Conservation (phyloP, 2,329 filamentous ascomycete species). For the Neocatenulostroma microsporum region DNA sequence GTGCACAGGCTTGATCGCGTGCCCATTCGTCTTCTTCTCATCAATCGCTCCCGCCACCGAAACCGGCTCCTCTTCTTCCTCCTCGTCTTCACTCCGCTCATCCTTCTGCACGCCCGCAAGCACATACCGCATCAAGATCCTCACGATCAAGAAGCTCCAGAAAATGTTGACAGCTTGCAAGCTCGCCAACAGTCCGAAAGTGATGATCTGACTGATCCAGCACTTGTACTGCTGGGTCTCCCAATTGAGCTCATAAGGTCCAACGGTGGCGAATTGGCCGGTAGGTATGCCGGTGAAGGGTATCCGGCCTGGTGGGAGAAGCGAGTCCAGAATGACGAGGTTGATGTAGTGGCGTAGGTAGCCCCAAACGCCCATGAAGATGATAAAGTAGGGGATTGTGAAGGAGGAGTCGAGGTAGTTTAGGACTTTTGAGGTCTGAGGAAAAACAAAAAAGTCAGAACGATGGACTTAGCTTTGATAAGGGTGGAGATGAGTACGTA, state of each 20-base stretch:
- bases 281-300: slow-evolving; percentile 6
- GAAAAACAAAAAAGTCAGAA: slow-evolving; percentile 3
- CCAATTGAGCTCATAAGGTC: slow-evolving; percentile 70
- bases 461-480: background rate
- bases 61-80: slow-evolving; percentile 37
- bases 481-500: slow-evolving; percentile 45
- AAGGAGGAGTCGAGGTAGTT: slow-evolving; percentile 79
- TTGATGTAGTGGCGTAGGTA: slow-evolving; percentile 86
- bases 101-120: slow-evolving; percentile 55
- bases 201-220: slow-evolving; percentile 59
- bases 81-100: slow-evolving; percentile 66
- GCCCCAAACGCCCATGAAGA: slow-evolving; percentile 78
- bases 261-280: slow-evolving; percentile 60
- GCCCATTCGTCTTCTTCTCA: background rate
- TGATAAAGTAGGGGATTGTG: slow-evolving; percentile 73
- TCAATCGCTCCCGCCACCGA: too few relatives aligned
- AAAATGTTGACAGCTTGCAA: slow-evolving; percentile 72
- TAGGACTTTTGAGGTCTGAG: slow-evolving; percentile 76
- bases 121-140: slow-evolving; percentile 65
- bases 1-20: too few relatives aligned
- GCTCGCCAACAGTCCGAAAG: slow-evolving; percentile 53
- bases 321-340: slow-evolving; percentile 64
- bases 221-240: slow-evolving; percentile 70
- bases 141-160: slow-evolving; percentile 69
- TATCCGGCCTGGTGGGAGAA: slow-evolving; percentile 48